phyloP scores from a whole-genome alignment of 495 filamentous ascomycete genomes.

The Aspergillus olivimuriae region DNA sequence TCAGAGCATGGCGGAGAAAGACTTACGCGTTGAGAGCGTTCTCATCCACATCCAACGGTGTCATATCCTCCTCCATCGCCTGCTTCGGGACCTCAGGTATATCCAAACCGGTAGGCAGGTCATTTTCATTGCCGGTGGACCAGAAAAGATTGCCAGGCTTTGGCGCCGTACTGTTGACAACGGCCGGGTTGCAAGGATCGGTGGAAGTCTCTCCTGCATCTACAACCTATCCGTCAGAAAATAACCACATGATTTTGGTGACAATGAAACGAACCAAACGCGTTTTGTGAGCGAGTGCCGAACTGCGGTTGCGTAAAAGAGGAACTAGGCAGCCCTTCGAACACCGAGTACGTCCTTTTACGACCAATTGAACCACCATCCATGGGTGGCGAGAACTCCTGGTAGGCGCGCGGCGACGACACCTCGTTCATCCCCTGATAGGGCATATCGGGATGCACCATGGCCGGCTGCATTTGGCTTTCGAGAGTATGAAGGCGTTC shows the following conservation, averaged over 20 bases:
- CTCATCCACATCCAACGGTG: constrained; percentile 37
- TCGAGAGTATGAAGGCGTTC: constrained; percentile 83
- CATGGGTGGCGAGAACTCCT: constrained; percentile 45
- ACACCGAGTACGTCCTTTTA: constrained; percentile 54
- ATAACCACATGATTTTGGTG: constrained; percentile 1
- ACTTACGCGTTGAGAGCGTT: constrained; percentile 39
- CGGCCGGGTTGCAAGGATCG: constrained; percentile 35
- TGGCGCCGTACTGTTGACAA: constrained; percentile 22
- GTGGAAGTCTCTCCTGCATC: constrained; percentile 33
- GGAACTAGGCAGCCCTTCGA: constrained; percentile 42
- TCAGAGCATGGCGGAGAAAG: neutral
- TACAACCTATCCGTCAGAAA: constrained; percentile 19
- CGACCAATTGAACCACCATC: constrained; percentile 33
- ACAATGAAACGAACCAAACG: constrained; percentile 23
- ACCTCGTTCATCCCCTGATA: constrained; percentile 44
- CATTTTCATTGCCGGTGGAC: constrained; percentile 31
- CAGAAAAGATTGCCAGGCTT: constrained; percentile 36
- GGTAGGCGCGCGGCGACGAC: constrained; percentile 36
- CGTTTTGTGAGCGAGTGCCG: constrained; percentile 37
- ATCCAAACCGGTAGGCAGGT: constrained; percentile 30
- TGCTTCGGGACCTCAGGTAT: constrained; percentile 32
- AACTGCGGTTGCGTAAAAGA: constrained; percentile 41
- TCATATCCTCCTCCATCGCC: constrained; percentile 35
- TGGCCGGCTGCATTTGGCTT: constrained; percentile 49
- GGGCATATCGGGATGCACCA: constrained; percentile 40